These are phyloP conservation scores for Ascochyta pisi DNA, from an alignment of 2,329 filamentous ascomycete genomes.

Conservation along the genomic window DNA sequence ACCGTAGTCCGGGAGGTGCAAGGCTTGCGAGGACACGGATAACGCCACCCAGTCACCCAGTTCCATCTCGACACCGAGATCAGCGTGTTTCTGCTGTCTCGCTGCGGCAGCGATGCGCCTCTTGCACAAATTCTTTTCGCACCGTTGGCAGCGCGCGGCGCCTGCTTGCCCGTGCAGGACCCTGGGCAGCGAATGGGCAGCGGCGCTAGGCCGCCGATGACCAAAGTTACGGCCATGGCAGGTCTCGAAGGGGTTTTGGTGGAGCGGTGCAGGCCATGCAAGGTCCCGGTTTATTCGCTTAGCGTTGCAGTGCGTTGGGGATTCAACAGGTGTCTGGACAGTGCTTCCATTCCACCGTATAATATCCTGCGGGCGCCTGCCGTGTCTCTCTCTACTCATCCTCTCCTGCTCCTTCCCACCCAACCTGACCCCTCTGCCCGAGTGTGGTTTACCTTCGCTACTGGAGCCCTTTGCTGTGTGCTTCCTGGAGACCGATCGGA, in stretches of 20 bases:
- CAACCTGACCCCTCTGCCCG: conserved; percentile 28
- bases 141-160: conserved; percentile 25
- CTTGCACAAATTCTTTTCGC: conserved; percentile 39
- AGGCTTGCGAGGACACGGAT: conserved; percentile 21
- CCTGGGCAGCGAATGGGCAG: conserved; percentile 28
- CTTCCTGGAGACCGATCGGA: conserved; percentile 20
- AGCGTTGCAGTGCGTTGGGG: conserved; percentile 32
- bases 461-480: conserved; percentile 26
- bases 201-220: conserved; percentile 28
- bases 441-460: conserved; percentile 23
- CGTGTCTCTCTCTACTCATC: conserved; percentile 20
- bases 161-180: conserved; percentile 21
- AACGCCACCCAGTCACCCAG: conserved; percentile 27
- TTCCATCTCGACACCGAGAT: conserved; percentile 31
- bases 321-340: conserved; percentile 28
- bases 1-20: conserved; percentile 16
- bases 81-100: conserved; percentile 21
- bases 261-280: conserved; percentile 31
- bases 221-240: conserved; percentile 30
- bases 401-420: conserved; percentile 19
- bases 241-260: conserved; percentile 27
- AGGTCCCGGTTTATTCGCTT: conserved; percentile 44
- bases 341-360: conserved; percentile 37
- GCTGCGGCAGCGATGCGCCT: conserved; percentile 21
- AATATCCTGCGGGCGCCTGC: conserved; percentile 24